Evolutionary conservation across 2,329 filamentous ascomycete species (phyloP).

Genomic region (Sporothrix mexicana): DNA sequence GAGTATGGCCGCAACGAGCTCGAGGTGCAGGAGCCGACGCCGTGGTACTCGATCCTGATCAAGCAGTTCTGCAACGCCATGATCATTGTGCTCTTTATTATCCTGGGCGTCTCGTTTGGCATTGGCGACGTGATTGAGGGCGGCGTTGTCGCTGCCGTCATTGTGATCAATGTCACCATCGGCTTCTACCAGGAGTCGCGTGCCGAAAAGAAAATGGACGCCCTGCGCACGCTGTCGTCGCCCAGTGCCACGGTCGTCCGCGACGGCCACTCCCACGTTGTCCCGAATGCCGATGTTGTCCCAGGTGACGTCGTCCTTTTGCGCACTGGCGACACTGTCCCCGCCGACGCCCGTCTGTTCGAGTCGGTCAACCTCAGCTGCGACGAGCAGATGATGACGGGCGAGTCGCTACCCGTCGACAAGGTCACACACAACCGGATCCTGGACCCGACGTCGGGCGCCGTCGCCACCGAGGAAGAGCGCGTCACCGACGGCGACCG

Average conservation of each 20-base stretch:
- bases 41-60: conserved; percentile 73
- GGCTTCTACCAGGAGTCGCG: conserved; percentile 70
- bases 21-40: conserved; percentile 69
- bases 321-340: conserved; percentile 75
- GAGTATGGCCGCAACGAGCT: conserved; percentile 73
- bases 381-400: conserved; percentile 78
- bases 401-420: conserved; percentile 74
- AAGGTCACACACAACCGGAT: conserved; percentile 64
- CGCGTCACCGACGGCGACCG: conserved; percentile 72
- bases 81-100: conserved; percentile 72
- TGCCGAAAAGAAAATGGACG: conserved; percentile 71
- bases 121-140: conserved; percentile 57
- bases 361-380: conserved; percentile 80
- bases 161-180: conserved; percentile 69
- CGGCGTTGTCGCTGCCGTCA: conserved; percentile 46
- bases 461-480: conserved; percentile 49
- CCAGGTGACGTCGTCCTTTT: conserved; percentile 73
- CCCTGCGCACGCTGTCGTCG: conserved; percentile 64
- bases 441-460: conserved; percentile 53
- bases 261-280: conserved; percentile 62
- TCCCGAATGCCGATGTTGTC: conserved; percentile 67
- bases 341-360: conserved; percentile 72
- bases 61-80: conserved; percentile 79
- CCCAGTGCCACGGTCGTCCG: conserved; percentile 68
- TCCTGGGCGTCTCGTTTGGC: conserved; percentile 73